These are phyloP conservation scores for Nannochloropsis gaditana DNA, from an alignment of 108 stramenopile genomes.

Conservation along the genomic window DNA sequence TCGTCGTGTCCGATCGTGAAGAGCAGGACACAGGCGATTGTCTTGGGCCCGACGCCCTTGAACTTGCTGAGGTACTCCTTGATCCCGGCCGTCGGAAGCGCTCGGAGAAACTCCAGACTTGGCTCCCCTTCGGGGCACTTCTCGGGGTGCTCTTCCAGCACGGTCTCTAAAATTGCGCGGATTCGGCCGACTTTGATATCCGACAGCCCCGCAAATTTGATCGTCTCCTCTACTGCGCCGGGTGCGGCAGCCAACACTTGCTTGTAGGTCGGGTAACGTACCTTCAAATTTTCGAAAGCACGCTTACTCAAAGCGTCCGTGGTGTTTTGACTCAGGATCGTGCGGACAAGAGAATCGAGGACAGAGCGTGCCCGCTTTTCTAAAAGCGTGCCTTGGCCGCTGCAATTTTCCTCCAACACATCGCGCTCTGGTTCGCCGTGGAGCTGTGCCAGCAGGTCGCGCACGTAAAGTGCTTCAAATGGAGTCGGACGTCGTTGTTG, in stretches of 20 bases:
- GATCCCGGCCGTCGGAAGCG: conserved; percentile 53
- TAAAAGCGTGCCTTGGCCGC: not conserved
- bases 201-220: conserved; percentile 63
- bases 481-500: conserved; percentile 16
- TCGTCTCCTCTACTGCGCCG: conserved; percentile 55
- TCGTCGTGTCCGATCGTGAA: conserved; percentile 65
- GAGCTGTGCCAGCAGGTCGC: not conserved
- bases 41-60: conserved; percentile 71
- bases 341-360: conserved; percentile 61
- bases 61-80: conserved; percentile 60
- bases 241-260: conserved; percentile 41
- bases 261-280: conserved; percentile 61
- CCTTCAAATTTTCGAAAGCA: conserved; percentile 62
- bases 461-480: not conserved
- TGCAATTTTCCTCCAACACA: not conserved
- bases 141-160: conserved; percentile 52
- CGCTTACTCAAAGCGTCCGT: conserved; percentile 61
- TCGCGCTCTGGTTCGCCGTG: conserved; percentile 5
- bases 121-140: conserved; percentile 47
- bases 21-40: conserved; percentile 68
- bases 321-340: conserved; percentile 75
- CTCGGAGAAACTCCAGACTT: conserved; percentile 62
- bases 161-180: conserved; percentile 53
- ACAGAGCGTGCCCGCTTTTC: not conserved
- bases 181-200: conserved; percentile 62